These are phyloP conservation scores for Trichoderma asperellum DNA, from an alignment of 2,329 filamentous ascomycete species.

Conservation along the genomic window DNA sequence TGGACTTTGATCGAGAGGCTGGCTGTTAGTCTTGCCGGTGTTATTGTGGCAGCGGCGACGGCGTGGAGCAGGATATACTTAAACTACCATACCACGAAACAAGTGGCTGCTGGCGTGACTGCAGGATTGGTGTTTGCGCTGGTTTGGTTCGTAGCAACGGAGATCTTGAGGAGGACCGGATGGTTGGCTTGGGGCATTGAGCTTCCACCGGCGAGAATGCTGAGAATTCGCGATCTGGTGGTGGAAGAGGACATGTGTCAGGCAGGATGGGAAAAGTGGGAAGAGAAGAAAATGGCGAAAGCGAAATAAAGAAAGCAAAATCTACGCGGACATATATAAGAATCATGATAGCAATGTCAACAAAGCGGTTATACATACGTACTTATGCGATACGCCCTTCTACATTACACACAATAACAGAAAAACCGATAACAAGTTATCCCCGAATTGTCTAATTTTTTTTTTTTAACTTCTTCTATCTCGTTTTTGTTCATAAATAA, in stretches of 20 bases:
- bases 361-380: not conserved
- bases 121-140: constrained; percentile 74
- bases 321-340: not conserved
- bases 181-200: constrained; percentile 75
- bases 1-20: constrained; percentile 66
- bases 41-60: constrained; percentile 67
- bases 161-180: constrained; percentile 66
- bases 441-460: not conserved
- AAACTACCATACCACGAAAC: constrained; percentile 85
- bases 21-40: constrained; percentile 56
- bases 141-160: constrained; percentile 77
- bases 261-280: constrained; percentile 93
- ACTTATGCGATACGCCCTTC: not conserved
- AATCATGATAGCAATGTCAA: constrained; percentile 1
- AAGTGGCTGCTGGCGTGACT: constrained; percentile 78
- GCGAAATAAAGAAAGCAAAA: constrained; percentile 36
- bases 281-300: constrained; percentile 52
- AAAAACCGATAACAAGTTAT: not conserved
- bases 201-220: constrained; percentile 62
- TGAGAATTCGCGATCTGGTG: constrained; percentile 81
- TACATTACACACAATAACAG: not conserved
- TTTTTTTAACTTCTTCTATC: not conserved
- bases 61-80: constrained; percentile 86
- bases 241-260: constrained; percentile 87
- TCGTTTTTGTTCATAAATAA: not conserved